Base-by-base conservation (phyloP, 176 grass and related monocot genomes). In the Lolium multiflorum region DNA sequence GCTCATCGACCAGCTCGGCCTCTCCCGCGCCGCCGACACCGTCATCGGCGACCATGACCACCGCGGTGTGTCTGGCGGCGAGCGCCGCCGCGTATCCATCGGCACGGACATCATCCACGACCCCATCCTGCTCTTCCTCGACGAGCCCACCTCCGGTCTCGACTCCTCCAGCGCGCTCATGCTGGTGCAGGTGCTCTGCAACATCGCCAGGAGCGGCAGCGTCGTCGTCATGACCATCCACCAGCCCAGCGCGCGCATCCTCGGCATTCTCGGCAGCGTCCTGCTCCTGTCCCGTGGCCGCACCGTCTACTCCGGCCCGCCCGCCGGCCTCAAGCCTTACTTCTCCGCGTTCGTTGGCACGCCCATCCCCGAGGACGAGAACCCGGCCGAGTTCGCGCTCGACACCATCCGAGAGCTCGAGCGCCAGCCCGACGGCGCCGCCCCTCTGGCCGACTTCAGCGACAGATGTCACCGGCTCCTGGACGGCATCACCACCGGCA, bases 331-430 rank as follows among this genome's bases (percentile, higher is more conserved):
- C 41, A 43, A 43, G 41, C 41, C 41, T 1, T 43, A 6, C 41
- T 43, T 43, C 41, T 43, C 41, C 41, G 41, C 4, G 0, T 43
- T 43, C 41, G 41, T 43, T 1, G 41, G 41, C 41, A 43, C 41
- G 41, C 41, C 41, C 41, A 43, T 43, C 41, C 41, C 41, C 6
- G 41, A 43, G 6, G 7, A 95, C 81, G 96, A 94, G 90, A 98
- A 98, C 83, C 96, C 93, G 0, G 89, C 90, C 2, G 93, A 98
- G 92, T 96, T 96, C 89, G 90, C 93, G 21, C 88, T 98, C 80
- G 93, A 98, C 81, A 88, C 93, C 76, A 94, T 98, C 78, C 87
- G 76, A n/a, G 92, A 96, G 79, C 67, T 85, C 41, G 93, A 98
- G 91, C 41, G 49, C 18, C 17, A 43, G 6, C 41, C 41, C 41